Evolutionary conservation across 2,329 filamentous ascomycete species (phyloP), one percentile per base, ranked within the genome.

Genomic region (Talaromyces piceae): DNA sequence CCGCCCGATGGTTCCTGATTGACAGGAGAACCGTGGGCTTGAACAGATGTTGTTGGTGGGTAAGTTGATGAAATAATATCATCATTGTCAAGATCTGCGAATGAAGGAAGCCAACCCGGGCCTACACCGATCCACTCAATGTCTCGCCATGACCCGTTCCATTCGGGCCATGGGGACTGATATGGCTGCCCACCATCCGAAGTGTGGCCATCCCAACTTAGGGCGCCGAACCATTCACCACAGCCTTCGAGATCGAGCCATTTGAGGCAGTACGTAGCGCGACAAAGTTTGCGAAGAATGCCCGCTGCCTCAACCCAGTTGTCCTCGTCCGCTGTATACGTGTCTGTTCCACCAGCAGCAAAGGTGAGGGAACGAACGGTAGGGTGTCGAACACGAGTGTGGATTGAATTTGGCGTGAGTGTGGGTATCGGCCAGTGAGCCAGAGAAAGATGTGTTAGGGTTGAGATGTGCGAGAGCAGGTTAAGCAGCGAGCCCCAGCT

Each of bases 171-270:
- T 5, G 63, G 54, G 8, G 55, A 44, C n/a, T 54, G 54, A 16
- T 62, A 61, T 7, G 59, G 46, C n/a, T 52, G 43, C 13, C 62
- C 55, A 3, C 63, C 65, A 23, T 64, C 51, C 3, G 63, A 58
- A 3, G 61, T 63, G 13, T 52, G 52, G 5, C 64, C 63, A 9
- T 63, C 65, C 70, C 72, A 78, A 23, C 63, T 71, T 26, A 84
- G 61, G 0, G 80, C 78, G 13, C 70, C 67, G 27, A 77, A 59
- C 81, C 81, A 84, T 20, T 71, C 67, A 3, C 63, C 64, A 58
- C 81, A 84, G 7, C 81, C 80, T 61, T 82, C 78, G 1, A 84
- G 66, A 57, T 84, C 81, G 2, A 84, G 71, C 79, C 79, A 83
- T 57, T 76, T 73, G 2, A 84, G 68, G 41, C 78, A 79, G 57